These are phyloP conservation scores for Oryza glumipatula DNA, from an alignment of 176 grass and related monocot species.

Conservation along the genomic window DNA sequence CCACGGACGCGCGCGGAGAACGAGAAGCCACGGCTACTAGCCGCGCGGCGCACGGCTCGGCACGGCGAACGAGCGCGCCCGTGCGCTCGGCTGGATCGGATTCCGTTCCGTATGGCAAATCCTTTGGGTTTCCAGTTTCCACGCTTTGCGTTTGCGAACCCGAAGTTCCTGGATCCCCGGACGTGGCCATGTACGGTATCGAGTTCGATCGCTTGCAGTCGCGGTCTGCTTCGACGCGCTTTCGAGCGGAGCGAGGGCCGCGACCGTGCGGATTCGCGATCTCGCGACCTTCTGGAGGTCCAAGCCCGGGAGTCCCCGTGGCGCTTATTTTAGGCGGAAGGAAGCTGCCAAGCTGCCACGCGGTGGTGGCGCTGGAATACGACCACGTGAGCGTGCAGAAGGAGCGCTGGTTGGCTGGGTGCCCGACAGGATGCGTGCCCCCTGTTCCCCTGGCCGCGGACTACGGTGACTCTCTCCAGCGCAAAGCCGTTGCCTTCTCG, in stretches of 20 bases:
- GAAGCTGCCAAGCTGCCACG: conserved; percentile 21
- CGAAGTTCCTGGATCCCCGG: conserved; percentile 27
- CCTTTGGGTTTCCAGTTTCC: conserved; percentile 15
- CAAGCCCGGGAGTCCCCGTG: background rate
- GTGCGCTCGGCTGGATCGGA: background rate
- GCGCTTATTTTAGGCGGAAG: conserved; percentile 5
- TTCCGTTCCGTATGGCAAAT: background rate
- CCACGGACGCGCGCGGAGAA: background rate
- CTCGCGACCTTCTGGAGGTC: background rate
- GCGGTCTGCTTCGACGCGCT: conserved; percentile 1
- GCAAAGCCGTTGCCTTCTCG: background rate
- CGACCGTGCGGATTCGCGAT: background rate
- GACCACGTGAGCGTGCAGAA: background rate
- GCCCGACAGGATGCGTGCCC: conserved; percentile 29
- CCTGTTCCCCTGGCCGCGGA: background rate
- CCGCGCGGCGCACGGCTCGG: background rate
- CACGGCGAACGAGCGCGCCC: background rate
- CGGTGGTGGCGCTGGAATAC: conserved; percentile 6
- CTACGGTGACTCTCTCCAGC: background rate
- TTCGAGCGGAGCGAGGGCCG: background rate
- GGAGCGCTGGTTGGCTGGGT: conserved; percentile 26
- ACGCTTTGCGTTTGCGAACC: background rate
- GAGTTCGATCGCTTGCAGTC: background rate
- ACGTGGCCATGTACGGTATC: background rate
- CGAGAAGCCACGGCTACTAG: background rate